phyloP scores from a whole-genome alignment of 768 basidiomycete genomes.

The Termitomyces sp. region DNA sequence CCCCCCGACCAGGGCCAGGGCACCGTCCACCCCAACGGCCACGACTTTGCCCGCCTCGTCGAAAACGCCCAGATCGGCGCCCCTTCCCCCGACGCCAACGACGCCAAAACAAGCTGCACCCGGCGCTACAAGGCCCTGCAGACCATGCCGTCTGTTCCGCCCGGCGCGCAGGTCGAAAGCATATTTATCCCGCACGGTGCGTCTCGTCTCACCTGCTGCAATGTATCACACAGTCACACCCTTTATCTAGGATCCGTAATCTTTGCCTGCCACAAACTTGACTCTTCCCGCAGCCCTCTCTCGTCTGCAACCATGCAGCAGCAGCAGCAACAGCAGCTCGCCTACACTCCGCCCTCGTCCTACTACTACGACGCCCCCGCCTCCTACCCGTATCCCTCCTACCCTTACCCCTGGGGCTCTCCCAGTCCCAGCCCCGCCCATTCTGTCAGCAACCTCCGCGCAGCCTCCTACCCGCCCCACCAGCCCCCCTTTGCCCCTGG shows the following conservation, averaged over 20 bases:
- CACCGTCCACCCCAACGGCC: conserved; percentile 27
- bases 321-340: no score
- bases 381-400: conserved; percentile 35
- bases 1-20: conserved; percentile 55
- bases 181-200: conserved; percentile 88
- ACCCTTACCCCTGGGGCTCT: conserved; percentile 11
- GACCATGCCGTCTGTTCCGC: conserved; percentile 45
- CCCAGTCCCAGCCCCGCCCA: conserved; percentile 24
- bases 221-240: conserved; percentile 4
- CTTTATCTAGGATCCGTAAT: conserved; percentile 51
- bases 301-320: conserved; percentile 38
- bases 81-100: conserved; percentile 43
- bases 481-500: conserved; percentile 31
- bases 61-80: conserved; percentile 61
- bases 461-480: conserved; percentile 25
- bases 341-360: conserved; percentile 26
- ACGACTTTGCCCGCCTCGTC: conserved; percentile 55
- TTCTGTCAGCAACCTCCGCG: conserved; percentile 25
- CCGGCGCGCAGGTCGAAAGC: conserved; percentile 69
- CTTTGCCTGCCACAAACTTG: conserved; percentile 69
- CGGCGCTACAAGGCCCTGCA: conserved; percentile 75
- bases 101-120: conserved; percentile 84
- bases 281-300: conserved; percentile 35
- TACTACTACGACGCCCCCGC: conserved; percentile 35
- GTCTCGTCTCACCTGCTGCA: conserved; percentile 23